Evolutionary conservation across 1,284 basidiomycete genomes (phyloP), one percentile per base, ranked within the genome.

Genomic region (Puccinia novopanici): DNA sequence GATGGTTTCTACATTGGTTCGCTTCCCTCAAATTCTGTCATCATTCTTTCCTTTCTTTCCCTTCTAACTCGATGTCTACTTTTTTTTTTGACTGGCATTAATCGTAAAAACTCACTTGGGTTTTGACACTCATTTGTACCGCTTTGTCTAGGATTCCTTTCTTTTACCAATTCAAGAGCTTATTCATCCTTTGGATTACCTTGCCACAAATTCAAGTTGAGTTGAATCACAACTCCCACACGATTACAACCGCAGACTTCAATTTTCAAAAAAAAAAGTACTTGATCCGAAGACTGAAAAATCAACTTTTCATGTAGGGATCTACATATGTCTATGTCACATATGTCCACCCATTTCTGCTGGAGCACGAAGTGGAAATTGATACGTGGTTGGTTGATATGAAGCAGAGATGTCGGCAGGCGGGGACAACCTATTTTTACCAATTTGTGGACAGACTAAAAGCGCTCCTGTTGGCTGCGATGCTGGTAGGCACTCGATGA

Each of bases 191-290:
- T 42, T 80, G 79, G 79, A 61, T 80, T 34, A 75, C 79, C 15
- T 48, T 80, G 22, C 79, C 79, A 37, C 79, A 80, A 68, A 80
- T 80, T 27, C 79, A 80, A 68, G 75, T 77, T 50, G 42, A 50
- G 45, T 50, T 27, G 30, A 37, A 42, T 15, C 30, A 27, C 54
- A 59, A n/a, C 34, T n/a, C n/a, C n/a, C n/a, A n/a, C n/a, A n/a
- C n/a, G n/a, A n/a, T n/a, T n/a, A n/a, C n/a, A n/a, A n/a, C n/a
- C n/a, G n/a, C n/a, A n/a, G n/a, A n/a, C n/a, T n/a, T n/a, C n/a
- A n/a, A n/a, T n/a, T n/a, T n/a, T n/a, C n/a, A 65, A 50, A 9
- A 91, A 89, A 5, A 90, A 89, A 0, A 91, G 89, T 71, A 92
- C 91, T 67, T 89, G 89, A 81, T 89, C 88, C 59, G 82, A 82